Conservation (phyloP, 306 rosid genomes). For the Ormosia emarginata region DNA sequence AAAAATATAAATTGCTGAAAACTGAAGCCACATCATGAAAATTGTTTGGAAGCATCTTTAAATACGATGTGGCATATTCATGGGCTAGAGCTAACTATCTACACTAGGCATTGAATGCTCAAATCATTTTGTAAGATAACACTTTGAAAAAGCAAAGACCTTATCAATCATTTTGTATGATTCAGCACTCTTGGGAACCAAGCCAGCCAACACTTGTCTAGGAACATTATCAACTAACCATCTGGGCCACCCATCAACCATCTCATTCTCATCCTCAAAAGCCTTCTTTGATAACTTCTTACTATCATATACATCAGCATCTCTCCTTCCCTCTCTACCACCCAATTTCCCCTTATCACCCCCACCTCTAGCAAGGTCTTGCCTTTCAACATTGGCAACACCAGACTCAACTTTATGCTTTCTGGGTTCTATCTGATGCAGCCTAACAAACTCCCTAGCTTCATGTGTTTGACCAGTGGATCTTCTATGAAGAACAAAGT, state of each 20-base stretch:
- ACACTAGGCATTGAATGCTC: background rate
- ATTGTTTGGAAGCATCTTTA: background rate
- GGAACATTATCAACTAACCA: constrained; percentile 46
- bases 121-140: background rate
- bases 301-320: background rate
- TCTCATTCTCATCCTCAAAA: constrained; percentile 28
- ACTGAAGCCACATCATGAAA: background rate
- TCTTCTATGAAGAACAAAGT: constrained; percentile 37
- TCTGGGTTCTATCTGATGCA: constrained; percentile 14
- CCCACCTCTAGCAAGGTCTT: background rate
- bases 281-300: constrained; percentile 25
- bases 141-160: constrained; percentile 31
- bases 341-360: background rate
- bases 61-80: background rate
- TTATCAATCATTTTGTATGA: constrained; percentile 72
- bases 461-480: constrained; percentile 44
- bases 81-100: background rate
- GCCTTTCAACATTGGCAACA: constrained; percentile 14
- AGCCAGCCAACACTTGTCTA: constrained; percentile 33
- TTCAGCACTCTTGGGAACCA: constrained; percentile 80
- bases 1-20: background rate
- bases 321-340: constrained; percentile 21
- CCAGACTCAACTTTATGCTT: constrained; percentile 15
- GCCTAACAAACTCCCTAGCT: background rate
- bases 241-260: constrained; percentile 41